These are phyloP conservation scores for Eucalyptus albens DNA, from an alignment of 345 rosid species.

Conservation along the genomic window DNA sequence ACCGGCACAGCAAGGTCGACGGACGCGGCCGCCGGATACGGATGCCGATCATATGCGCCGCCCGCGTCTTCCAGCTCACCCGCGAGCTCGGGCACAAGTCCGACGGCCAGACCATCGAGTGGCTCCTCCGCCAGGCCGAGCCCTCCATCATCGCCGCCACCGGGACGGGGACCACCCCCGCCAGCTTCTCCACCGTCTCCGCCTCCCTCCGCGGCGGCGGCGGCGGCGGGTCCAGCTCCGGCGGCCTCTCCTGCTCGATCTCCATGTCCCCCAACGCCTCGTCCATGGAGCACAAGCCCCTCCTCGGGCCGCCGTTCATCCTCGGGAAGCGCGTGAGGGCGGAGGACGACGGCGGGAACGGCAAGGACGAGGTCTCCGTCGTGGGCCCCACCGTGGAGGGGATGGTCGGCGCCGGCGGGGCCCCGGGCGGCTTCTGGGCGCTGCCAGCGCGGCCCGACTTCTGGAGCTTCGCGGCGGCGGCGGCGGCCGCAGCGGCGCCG, in stretches of 20 bases:
- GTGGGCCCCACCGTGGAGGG: conserved; percentile 2
- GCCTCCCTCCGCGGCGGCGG: conserved; percentile 49
- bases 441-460: conserved; percentile 68
- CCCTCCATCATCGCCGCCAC: conserved; percentile 98
- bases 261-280: conserved; percentile 7
- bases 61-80: conserved; percentile 95
- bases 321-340: conserved; percentile 78
- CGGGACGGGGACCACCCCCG: conserved; percentile 94
- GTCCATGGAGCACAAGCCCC: conserved; percentile 59
- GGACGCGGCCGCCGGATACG: conserved; percentile 96
- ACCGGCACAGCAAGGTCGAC: conserved; percentile 95
- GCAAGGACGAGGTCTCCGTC: conserved; percentile 1
- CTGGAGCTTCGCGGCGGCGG: conserved; percentile 68
- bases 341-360: conserved; percentile 31
- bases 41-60: conserved; percentile 99
- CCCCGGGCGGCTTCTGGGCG: conserved; percentile 86
- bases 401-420: conserved; percentile 10
- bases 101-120: conserved; percentile 96
- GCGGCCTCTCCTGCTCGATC: conserved; percentile 10
- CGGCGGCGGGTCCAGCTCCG: conserved; percentile 28
- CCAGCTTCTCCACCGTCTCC: conserved; percentile 76
- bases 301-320: conserved; percentile 65
- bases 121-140: conserved; percentile 99
- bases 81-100: conserved; percentile 98
- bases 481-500: conserved; percentile 33